Evolutionary conservation across 495 filamentous ascomycete species (phyloP).

Genomic region (Penicillium coffeae): DNA sequence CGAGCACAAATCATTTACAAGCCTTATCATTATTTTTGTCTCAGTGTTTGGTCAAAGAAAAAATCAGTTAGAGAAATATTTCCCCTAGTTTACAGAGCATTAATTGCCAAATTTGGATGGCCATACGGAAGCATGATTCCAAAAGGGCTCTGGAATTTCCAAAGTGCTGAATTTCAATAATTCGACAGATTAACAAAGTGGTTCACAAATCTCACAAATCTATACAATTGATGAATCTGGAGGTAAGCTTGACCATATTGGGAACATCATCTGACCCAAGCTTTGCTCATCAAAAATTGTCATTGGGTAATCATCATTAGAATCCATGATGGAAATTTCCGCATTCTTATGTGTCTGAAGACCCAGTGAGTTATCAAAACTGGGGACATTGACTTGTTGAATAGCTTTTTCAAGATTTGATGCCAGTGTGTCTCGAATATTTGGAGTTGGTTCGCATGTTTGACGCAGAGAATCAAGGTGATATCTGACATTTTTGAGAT

Average conservation of each 20-base stretch:
- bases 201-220: too few relatives aligned
- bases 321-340: neutral
- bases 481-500: neutral
- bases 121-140: too few relatives aligned
- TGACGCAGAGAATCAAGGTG: neutral
- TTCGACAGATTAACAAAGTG: too few relatives aligned
- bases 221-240: neutral
- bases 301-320: neutral
- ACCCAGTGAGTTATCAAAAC: neutral
- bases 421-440: neutral
- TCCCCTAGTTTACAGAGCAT: too few relatives aligned
- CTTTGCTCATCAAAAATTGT: neutral
- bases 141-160: too few relatives aligned
- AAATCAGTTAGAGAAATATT: too few relatives aligned
- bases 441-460: neutral
- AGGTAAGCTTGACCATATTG: too few relatives aligned
- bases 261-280: neutral
- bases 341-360: neutral
- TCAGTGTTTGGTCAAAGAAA: too few relatives aligned
- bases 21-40: too few relatives aligned
- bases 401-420: neutral
- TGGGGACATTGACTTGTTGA: neutral
- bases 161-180: too few relatives aligned
- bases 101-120: too few relatives aligned
- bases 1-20: too few relatives aligned